Percentiles rank a stretch among this genome's conserved stretches.
These are phyloP conservation scores for Peronospora destructor DNA, from an alignment of 352 stramenopile genomes.

Conservation along the genomic window DNA sequence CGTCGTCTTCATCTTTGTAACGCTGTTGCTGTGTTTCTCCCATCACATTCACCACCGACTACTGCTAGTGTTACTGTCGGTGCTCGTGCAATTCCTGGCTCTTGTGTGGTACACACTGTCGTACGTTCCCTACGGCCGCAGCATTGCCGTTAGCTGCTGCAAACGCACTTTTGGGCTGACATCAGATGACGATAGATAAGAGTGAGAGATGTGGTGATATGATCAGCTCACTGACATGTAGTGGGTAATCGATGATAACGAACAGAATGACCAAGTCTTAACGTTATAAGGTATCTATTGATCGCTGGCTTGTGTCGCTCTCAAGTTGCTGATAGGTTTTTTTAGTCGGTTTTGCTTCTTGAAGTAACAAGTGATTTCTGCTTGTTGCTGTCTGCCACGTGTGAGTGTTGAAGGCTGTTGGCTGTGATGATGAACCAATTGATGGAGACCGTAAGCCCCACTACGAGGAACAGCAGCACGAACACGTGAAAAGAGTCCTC, in stretches of 20 bases:
- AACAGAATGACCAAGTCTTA: background rate
- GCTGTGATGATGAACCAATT: slow-evolving; percentile 84
- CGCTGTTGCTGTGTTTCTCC: slow-evolving; percentile 69
- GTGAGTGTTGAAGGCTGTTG: slow-evolving; percentile 50
- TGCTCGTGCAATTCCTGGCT: slow-evolving; percentile 70
- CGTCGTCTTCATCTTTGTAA: slow-evolving; percentile 73
- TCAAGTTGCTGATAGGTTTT: background rate
- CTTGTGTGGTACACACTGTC: slow-evolving; percentile 85
- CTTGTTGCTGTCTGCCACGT: slow-evolving; percentile 12
- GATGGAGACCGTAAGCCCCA: slow-evolving; percentile 77
- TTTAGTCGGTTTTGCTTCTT: slow-evolving; percentile 59
- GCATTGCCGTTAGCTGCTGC: slow-evolving; percentile 56
- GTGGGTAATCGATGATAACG: slow-evolving; percentile 12
- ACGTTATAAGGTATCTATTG: too few relatives aligned
- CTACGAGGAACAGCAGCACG: slow-evolving; percentile 75
- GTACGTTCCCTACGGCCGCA: slow-evolving; percentile 84
- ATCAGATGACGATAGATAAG: slow-evolving; percentile 47
- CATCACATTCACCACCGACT: slow-evolving; percentile 60
- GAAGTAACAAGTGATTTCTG: slow-evolving; percentile 5
- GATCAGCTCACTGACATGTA: background rate
- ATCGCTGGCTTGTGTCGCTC: background rate
- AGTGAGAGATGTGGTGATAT: too few relatives aligned
- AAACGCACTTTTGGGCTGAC: slow-evolving; percentile 46
- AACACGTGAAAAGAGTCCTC: slow-evolving; percentile 81
- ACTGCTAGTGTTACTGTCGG: slow-evolving; percentile 61